Evolutionary conservation across 805 yeast genomes (phyloP), one percentile per base, ranked within the genome.

Genomic region (Lipomyces sp.): DNA sequence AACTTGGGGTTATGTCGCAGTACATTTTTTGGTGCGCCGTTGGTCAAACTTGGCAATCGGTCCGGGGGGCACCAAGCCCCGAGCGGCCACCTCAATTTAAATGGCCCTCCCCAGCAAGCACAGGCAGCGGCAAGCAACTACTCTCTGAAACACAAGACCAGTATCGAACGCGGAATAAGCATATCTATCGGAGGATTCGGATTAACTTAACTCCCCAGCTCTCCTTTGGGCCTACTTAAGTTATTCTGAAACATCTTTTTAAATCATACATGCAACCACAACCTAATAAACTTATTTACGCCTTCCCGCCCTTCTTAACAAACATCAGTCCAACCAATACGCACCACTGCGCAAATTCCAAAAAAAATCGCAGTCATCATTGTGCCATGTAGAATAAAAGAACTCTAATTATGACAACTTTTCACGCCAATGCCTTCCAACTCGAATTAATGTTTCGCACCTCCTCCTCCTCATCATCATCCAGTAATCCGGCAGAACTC

Each of bases 351-450:
- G 54, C 54, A 51, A 18, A 10, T 11, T 29, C 32, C 32, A 51
- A 32, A 51, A 4, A 18, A 50, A 24, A 51, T 24, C 18, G 7
- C 29, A 48, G 10, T n/a, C 15, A 11, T n/a, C 13, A 24, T 24
- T 10, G 2, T 7, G 11, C 11, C 53, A 24, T 50, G 15, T 15
- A 24, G 7, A 13, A n/a, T 13, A 50, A 2, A 13, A n/a, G 6
- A 15, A 18, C 48, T 42, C 48, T 1, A 15, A 15, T 39, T 8
- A 8, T 8, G 37, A 11, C n/a, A 42, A 37, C 11, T 13, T 6
- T 32, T 56, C 42, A 65, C 8, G 63, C 59, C 48, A 65, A 42
- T 34, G 69, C 50, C 56, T 65, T 65, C 69, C 69, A 65, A 24
- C 48, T 53, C 8, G 69, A 62, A 29, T 63, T 56, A 10, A 63